These are phyloP conservation scores for Fusarium sp. DNA, from an alignment of 2,329 filamentous ascomycete genomes.

Conservation along the genomic window DNA sequence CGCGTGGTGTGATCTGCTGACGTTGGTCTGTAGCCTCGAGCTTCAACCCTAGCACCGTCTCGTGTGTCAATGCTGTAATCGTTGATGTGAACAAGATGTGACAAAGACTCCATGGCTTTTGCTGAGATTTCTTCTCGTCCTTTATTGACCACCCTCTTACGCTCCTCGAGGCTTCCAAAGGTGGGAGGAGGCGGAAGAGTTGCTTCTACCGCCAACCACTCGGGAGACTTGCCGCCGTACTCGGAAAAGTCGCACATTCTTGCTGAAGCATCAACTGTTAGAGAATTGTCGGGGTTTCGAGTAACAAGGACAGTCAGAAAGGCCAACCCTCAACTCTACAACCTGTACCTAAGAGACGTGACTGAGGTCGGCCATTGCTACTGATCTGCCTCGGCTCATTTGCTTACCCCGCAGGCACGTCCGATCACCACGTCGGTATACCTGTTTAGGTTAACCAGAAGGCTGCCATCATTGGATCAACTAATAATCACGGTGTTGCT, in stretches of 20 bases:
- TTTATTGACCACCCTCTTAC: conserved; percentile 14
- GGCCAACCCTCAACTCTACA: background rate
- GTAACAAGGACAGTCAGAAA: background rate
- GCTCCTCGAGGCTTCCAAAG: conserved; percentile 18
- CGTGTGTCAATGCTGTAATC: conserved; percentile 45
- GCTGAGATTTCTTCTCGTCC: conserved; percentile 22
- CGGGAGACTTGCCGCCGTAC: conserved; percentile 56
- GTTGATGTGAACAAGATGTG: conserved; percentile 46
- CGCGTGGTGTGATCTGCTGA: conserved; percentile 43
- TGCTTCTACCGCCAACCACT: conserved; percentile 56
- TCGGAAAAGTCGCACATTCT: conserved; percentile 45
- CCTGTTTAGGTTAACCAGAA: background rate
- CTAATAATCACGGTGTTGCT: background rate
- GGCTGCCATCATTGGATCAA: background rate
- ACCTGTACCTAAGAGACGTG: background rate
- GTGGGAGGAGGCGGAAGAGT: conserved; percentile 5
- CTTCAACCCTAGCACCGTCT: conserved; percentile 24
- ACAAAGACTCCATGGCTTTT: conserved; percentile 16
- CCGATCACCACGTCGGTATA: background rate
- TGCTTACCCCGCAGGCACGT: background rate
- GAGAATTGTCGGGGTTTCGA: background rate
- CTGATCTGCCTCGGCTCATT: background rate
- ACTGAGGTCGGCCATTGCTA: background rate
- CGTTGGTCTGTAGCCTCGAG: conserved; percentile 23
- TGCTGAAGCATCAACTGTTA: background rate